A percentile compares a stretch with the other conserved stretches of the same genome.
Evolutionary conservation across 2,329 filamentous ascomycete genomes (phyloP).

Genomic region (Biscogniauxia sp.): DNA sequence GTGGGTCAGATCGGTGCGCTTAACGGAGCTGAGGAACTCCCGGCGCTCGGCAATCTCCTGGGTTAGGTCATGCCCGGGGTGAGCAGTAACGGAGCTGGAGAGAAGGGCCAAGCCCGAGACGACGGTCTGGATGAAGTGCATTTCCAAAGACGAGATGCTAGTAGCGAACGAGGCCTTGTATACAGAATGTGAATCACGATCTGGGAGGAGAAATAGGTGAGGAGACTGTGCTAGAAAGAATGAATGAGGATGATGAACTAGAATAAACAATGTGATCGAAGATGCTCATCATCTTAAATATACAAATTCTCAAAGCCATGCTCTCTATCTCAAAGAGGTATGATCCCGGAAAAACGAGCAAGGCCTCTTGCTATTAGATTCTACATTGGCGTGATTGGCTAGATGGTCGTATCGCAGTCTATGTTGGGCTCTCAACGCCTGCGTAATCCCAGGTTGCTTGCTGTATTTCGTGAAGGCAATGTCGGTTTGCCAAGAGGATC

Average conservation of each 20-base stretch:
- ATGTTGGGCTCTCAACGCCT: background rate
- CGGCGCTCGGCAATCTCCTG: constrained; percentile 50
- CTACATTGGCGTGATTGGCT: background rate
- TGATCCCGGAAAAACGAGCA: background rate
- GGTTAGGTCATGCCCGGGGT: constrained; percentile 48
- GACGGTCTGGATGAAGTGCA: constrained; percentile 25
- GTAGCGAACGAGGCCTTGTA: background rate
- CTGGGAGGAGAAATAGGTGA: background rate
- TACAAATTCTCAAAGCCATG: background rate
- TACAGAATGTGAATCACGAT: background rate
- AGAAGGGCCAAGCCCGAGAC: constrained; percentile 20
- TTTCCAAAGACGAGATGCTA: constrained; percentile 9
- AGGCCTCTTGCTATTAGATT: background rate
- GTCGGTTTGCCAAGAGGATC: background rate
- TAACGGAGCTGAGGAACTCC: constrained; percentile 40
- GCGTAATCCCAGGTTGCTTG: background rate
- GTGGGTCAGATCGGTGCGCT: constrained; percentile 43
- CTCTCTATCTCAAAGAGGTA: background rate
- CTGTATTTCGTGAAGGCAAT: background rate
- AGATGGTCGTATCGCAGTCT: background rate
- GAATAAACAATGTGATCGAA: background rate
- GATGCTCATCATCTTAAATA: background rate
- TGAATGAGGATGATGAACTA: background rate
- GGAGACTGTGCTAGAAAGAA: background rate
- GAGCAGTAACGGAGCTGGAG: constrained; percentile 31